phyloP scores from a whole-genome alignment of 176 grass and related monocot species.

The Phragmites australis region DNA sequence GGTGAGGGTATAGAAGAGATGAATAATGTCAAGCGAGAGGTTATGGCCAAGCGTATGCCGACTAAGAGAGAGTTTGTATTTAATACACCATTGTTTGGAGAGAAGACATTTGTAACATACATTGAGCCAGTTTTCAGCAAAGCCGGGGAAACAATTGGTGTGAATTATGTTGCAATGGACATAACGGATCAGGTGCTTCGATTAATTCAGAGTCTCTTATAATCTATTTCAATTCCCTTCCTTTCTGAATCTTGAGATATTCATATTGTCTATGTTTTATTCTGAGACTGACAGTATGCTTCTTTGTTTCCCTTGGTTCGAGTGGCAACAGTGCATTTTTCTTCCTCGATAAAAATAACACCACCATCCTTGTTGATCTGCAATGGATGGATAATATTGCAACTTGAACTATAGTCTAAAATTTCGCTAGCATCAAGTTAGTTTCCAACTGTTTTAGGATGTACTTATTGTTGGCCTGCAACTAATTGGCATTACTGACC shows the following conservation, averaged over 20 bases:
- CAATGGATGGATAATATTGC: neutral
- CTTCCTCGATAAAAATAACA: neutral
- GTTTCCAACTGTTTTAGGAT: conserved; percentile 11
- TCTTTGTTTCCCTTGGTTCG: conserved; percentile 20
- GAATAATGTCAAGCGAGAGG: conserved; percentile 79
- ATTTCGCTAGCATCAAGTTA: neutral
- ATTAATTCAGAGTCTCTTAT: conserved; percentile 29
- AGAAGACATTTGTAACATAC: conserved; percentile 88
- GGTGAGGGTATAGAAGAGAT: conserved; percentile 81
- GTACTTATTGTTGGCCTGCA: neutral
- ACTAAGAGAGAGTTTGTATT: conserved; percentile 89
- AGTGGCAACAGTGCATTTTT: neutral
- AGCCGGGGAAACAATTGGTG: conserved; percentile 66
- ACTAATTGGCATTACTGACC: conserved; percentile 6
- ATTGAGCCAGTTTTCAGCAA: conserved; percentile 92
- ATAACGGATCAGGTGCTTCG: conserved; percentile 81
- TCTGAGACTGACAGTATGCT: neutral
- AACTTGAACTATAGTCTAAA: neutral
- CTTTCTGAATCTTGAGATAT: neutral
- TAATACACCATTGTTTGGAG: conserved; percentile 79
- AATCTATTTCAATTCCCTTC: conserved; percentile 17
- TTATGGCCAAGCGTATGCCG: conserved; percentile 58
- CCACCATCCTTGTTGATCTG: conserved; percentile 8
- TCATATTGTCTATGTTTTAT: neutral
- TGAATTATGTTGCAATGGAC: conserved; percentile 95